phyloP scores from a whole-genome alignment of 2,329 filamentous ascomycete species.

The Ophiocordyceps camponoti-floridani region DNA sequence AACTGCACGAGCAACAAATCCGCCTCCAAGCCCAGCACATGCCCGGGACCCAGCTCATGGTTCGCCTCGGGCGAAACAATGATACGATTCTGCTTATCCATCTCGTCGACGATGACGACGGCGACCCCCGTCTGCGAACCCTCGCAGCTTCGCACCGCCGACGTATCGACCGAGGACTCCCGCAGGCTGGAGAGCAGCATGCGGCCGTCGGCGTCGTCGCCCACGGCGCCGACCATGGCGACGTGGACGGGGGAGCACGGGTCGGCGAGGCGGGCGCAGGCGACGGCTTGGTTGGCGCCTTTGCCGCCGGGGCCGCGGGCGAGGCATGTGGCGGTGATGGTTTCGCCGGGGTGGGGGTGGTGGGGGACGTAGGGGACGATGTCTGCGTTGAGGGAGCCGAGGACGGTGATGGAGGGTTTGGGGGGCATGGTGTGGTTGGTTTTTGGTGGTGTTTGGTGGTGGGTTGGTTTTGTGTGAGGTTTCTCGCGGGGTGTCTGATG shows the following conservation, averaged over 20 bases:
- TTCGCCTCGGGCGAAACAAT: conserved; percentile 59
- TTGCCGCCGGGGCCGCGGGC: conserved; percentile 76
- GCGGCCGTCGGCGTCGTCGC: conserved; percentile 46
- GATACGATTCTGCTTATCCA: conserved; percentile 63
- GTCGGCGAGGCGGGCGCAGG: conserved; percentile 72
- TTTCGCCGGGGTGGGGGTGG: conserved; percentile 72
- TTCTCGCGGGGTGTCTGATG: too few relatives aligned
- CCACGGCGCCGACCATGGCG: conserved; percentile 59
- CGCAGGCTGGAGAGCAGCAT: conserved; percentile 40
- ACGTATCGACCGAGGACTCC: conserved; percentile 42
- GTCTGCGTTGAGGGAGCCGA: conserved; percentile 91
- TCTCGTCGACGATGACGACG: conserved; percentile 58
- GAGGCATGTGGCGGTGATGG: conserved; percentile 63
- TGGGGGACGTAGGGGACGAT: conserved; percentile 76
- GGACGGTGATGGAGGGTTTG: conserved; percentile 54
- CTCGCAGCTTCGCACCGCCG: conserved; percentile 25
- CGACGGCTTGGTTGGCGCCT: conserved; percentile 88
- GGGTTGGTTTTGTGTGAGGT: too few relatives aligned
- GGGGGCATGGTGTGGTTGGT: conserved; percentile 2
- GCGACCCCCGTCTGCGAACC: conserved; percentile 48
- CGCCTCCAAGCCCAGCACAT: conserved; percentile 17
- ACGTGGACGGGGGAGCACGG: too few relatives aligned
- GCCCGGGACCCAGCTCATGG: conserved; percentile 21
- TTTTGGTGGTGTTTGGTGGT: too few relatives aligned
- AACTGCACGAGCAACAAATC: conserved; percentile 56